Conservation (phyloP, 352 stramenopile genomes). For the Phytophthora palmivora region DNA sequence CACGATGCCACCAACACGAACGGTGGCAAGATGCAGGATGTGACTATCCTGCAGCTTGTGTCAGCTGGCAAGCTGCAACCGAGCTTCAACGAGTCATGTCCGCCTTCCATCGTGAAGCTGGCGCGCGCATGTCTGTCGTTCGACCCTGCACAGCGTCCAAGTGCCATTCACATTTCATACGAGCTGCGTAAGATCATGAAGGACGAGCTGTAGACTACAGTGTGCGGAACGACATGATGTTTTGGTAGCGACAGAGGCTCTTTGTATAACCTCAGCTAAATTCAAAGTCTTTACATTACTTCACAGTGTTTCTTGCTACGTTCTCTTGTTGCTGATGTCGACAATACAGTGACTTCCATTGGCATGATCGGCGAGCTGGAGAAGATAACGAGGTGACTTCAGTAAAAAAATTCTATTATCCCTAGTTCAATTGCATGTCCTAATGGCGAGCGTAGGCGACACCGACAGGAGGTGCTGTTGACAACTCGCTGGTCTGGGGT, state of each 20-base stretch:
- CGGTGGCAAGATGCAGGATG: slow-evolving; percentile 64
- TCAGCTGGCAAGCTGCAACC: slow-evolving; percentile 76
- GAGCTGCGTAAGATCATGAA: slow-evolving; percentile 82
- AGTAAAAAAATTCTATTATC: too few relatives aligned
- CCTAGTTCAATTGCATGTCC: not conserved
- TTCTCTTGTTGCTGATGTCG: not conserved
- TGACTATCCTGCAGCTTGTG: slow-evolving; percentile 70
- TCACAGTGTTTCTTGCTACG: not conserved
- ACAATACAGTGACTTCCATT: too few relatives aligned
- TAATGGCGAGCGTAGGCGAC: slow-evolving; percentile 33
- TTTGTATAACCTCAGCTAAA: slow-evolving; percentile 36
- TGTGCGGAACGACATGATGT: slow-evolving; percentile 13
- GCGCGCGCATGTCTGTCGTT: slow-evolving; percentile 70
- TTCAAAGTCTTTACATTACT: slow-evolving; percentile 34
- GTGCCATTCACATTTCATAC: slow-evolving; percentile 82
- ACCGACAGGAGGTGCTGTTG: slow-evolving; percentile 13
- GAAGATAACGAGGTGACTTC: too few relatives aligned
- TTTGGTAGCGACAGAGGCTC: slow-evolving; percentile 32
- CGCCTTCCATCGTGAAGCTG: slow-evolving; percentile 61
- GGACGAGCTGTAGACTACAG: slow-evolving; percentile 56
- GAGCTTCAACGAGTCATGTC: slow-evolving; percentile 57
- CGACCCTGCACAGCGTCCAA: slow-evolving; percentile 67
- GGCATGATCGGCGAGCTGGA: not conserved
- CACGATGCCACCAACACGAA: slow-evolving; percentile 71
- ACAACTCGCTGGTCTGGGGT: slow-evolving; percentile 15